Conservation (phyloP, 768 basidiomycete species). For the Naganishia kalamii region DNA sequence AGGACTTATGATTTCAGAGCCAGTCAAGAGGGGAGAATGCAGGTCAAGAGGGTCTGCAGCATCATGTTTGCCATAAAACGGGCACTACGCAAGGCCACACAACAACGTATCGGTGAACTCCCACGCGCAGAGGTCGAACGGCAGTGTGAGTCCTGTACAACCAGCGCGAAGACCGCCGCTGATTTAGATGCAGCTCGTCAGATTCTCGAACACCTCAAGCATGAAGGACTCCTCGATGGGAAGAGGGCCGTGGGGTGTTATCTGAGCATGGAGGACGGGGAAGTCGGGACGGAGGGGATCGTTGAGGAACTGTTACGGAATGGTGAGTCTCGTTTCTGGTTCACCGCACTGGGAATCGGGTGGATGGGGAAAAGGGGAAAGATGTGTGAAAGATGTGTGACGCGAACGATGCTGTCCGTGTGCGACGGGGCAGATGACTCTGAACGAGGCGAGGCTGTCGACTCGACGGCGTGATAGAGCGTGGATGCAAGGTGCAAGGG, state of each 20-base stretch:
- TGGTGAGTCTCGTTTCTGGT: not conserved
- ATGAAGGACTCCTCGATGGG: slow-evolving; percentile 8
- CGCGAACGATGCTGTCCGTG: no score
- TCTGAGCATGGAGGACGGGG: slow-evolving; percentile 21
- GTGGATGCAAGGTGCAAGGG: no score
- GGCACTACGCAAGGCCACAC: slow-evolving; percentile 14
- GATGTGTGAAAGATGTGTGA: no score
- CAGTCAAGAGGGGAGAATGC: no score
- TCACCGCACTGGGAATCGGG: no score
- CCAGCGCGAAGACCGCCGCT: not conserved
- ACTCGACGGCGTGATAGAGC: no score
- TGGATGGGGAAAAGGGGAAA: no score
- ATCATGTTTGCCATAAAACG: slow-evolving; percentile 14
- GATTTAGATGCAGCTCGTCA: slow-evolving; percentile 2
- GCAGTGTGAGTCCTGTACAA: slow-evolving; percentile 5
- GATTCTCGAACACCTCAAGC: not conserved
- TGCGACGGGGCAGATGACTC: no score
- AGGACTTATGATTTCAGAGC: no score
- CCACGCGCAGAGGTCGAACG: not conserved
- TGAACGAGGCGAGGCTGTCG: no score
- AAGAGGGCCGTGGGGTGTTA: slow-evolving; percentile 18
- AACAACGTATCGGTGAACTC: not conserved
- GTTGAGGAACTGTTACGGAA: slow-evolving; percentile 9
- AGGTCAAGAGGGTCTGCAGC: no score
- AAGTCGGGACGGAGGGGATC: slow-evolving; percentile 15